Evolutionary conservation across 2,329 filamentous ascomycete genomes (phyloP).

Genomic region (Hortaea sp.): DNA sequence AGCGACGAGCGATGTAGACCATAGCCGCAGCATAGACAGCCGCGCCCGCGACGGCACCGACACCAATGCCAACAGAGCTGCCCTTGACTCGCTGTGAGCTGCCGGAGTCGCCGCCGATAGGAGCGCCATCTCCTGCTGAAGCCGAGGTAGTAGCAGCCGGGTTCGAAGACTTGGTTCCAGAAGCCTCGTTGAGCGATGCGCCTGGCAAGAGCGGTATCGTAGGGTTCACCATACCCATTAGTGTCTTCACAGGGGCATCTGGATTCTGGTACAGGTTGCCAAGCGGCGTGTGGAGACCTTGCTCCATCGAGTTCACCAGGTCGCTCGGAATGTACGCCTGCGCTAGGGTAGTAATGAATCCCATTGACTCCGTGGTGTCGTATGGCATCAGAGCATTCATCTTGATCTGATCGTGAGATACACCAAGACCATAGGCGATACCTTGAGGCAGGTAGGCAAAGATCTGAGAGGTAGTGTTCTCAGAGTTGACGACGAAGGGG

Average conservation of each 20-base stretch:
- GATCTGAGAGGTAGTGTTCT: conserved; percentile 70
- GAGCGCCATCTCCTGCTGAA: conserved; percentile 36
- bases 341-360: conserved; percentile 74
- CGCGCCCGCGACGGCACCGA: conserved; percentile 67
- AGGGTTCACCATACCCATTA: conserved; percentile 76
- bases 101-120: conserved; percentile 40
- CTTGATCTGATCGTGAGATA: conserved; percentile 41
- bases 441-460: conserved; percentile 68
- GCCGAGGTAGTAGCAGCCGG: conserved; percentile 24
- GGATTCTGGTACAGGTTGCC: conserved; percentile 67
- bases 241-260: conserved; percentile 53
- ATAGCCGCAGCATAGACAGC: conserved; percentile 87
- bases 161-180: conserved; percentile 31
- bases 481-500: conserved; percentile 62
- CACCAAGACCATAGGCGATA: conserved; percentile 53
- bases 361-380: conserved; percentile 57
- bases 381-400: conserved; percentile 67
- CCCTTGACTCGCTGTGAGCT: conserved; percentile 50
- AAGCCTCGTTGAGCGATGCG: conserved; percentile 30
- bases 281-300: conserved; percentile 60
- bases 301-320: conserved; percentile 46
- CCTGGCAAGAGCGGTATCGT: conserved; percentile 60
- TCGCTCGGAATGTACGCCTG: conserved; percentile 38
- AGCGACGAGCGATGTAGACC: conserved; percentile 84
- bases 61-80: conserved; percentile 59